Evolutionary conservation across 225 moss, liverwort and hornwort genomes (phyloP).

Genomic region (Pleurozium schreberi): DNA sequence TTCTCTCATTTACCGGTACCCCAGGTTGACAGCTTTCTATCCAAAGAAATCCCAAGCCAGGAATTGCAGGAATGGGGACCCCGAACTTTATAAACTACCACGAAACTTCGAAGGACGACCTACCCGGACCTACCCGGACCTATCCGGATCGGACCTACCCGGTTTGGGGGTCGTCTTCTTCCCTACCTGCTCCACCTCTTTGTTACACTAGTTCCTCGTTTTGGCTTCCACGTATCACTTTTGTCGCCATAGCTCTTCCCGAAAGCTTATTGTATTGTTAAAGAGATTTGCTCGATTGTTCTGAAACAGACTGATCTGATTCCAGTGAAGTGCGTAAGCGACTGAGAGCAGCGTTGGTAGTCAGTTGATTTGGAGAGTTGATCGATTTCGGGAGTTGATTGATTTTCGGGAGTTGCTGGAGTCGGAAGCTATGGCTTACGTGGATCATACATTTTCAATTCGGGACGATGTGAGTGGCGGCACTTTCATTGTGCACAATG

Average conservation of each 20-base stretch:
- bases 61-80: neutral
- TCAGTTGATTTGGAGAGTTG: neutral
- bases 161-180: neutral
- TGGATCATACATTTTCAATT: constrained; percentile 87
- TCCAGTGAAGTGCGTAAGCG: neutral
- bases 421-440: constrained; percentile 59
- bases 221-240: neutral
- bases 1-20: too few species aligned
- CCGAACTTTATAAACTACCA: neutral
- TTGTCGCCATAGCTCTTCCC: neutral
- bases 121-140: too few species aligned
- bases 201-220: neutral
- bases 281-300: too few species aligned
- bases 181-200: too few species aligned
- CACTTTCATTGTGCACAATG: constrained; percentile 81
- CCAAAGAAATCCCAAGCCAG: neutral
- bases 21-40: neutral
- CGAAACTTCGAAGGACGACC: neutral
- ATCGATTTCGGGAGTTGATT: neutral
- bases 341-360: neutral
- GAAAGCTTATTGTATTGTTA: too few species aligned
- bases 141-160: too few species aligned
- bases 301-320: neutral
- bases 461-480: constrained; percentile 65
- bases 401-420: neutral